Base-by-base conservation (phyloP, 2,329 filamentous ascomycete genomes). In the Colletotrichum tropicicola region DNA sequence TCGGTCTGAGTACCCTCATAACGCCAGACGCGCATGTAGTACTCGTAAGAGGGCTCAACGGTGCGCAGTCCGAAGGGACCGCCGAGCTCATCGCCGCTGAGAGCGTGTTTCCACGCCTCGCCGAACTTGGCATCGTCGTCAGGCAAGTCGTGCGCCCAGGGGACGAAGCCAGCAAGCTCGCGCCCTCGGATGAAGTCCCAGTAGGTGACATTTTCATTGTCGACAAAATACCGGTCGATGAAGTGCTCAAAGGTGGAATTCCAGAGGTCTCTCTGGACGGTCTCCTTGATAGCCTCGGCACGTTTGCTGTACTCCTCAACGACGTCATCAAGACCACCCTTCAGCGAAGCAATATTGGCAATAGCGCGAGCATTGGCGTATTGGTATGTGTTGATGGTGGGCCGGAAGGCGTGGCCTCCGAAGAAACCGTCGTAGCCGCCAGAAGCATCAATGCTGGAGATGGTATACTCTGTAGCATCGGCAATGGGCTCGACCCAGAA, bases 371-470 rank as follows among this genome's bases (percentile, higher is more conserved):
- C 79, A 63, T 78, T 78, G 10, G 78, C 80, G 25, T 78, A 77
- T 74, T 81, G 81, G 57, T 82, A 82, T 3, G 77, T 73, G 53
- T 82, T 82, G 68, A 78, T 75, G 19, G 74, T 80, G 3, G 80
- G 80, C 12, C 80, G 73, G 57, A 77, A 82, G 3, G 79, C 79
- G 25, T 80, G 71, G 2, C 79, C 79, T 6, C 80, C 80, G 23
- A 70, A 70, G 53, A 77, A 71, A 5, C 74, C 70, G 49, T 77
- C 74, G 13, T 61, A 61, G 19, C 58, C 51, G 13, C 52, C 59
- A 4, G 72, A 69, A 4, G 51, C 58, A 17, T 71, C 71, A 43
- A 67, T 69, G 5, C 66, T 69, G 6, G 68, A 67, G 2, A 72
- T 75, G 5, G 80, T 69, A 49, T 77, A 82, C 68, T 82, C 80